phyloP scores from a whole-genome alignment of 1,139 yeast species.

The Zygosaccharomyces sapae region DNA sequence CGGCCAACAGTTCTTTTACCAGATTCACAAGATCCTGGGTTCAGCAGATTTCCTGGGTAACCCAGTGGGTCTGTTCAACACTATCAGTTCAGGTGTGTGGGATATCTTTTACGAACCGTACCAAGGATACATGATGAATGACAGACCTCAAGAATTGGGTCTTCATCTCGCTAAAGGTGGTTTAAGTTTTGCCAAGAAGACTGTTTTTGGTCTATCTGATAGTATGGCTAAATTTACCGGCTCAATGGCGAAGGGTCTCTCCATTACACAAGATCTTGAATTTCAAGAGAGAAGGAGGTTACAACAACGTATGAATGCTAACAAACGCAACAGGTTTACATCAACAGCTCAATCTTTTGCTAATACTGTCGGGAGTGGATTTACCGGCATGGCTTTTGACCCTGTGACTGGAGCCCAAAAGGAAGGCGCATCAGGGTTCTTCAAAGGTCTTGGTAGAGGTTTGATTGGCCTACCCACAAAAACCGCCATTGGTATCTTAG shows the following conservation, averaged over 20 bases:
- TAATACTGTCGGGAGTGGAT: slow-evolving; percentile 82
- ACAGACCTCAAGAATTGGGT: slow-evolving; percentile 93
- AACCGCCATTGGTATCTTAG: slow-evolving; percentile 92
- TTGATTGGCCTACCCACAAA: slow-evolving; percentile 91
- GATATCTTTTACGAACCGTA: slow-evolving; percentile 97
- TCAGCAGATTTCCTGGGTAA: slow-evolving; percentile 96
- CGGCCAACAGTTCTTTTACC: slow-evolving; percentile 88
- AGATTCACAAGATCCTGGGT: slow-evolving; percentile 87
- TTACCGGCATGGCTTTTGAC: slow-evolving; percentile 83
- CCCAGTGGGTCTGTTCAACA: slow-evolving; percentile 94
- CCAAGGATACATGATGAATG: slow-evolving; percentile 89
- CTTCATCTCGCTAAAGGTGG: slow-evolving; percentile 96
- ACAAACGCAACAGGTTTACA: slow-evolving; percentile 83
- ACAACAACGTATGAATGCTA: slow-evolving; percentile 73
- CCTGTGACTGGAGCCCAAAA: slow-evolving; percentile 84
- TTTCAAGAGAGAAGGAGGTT: slow-evolving; percentile 80
- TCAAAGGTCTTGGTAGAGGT: slow-evolving; percentile 94
- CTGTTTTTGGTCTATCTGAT: slow-evolving; percentile 92
- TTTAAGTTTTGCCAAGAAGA: slow-evolving; percentile 84
- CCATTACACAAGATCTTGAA: slow-evolving; percentile 79
- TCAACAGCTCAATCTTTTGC: slow-evolving; percentile 86
- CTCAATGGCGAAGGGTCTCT: slow-evolving; percentile 87
- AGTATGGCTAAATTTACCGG: slow-evolving; percentile 91
- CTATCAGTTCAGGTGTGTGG: slow-evolving; percentile 88
- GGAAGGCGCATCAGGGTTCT: slow-evolving; percentile 87